Base-by-base conservation (phyloP, 345 rosid species). In the Clarkia xantiana region DNA sequence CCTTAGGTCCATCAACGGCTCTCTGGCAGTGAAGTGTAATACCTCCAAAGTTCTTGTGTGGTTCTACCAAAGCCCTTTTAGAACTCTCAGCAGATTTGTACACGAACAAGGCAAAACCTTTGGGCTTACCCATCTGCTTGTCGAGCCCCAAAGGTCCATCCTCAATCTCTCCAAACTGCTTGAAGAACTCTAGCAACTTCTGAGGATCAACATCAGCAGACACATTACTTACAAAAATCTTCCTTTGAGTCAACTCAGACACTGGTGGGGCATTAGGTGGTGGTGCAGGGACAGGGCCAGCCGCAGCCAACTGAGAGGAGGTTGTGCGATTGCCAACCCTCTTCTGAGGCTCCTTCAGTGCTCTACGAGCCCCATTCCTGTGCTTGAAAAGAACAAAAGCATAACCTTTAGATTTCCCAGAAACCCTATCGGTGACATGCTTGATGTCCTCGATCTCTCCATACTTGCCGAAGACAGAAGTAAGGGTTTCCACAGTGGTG, bases 321-420 rank as follows among this genome's bases (percentile, higher is more conserved):
- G 88, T 76, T 51, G 74, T 74, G 36, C 86, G 69, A 45, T 60
- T 81, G 17, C 85, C 83, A 8, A 84, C 76, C 71, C 76, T 81
- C 80, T 84, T 84, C 56, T 84, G 90, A 0, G 94, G 88, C 61
- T 81, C 67, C 60, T 72, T 72, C 1, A 84, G 60, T 3, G 96
- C 88, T 49, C 63, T 73, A 9, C 78, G 71, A 11, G 96, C 94
- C 14, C 78, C 86, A 12, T 65, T 65, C n/a, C 85, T 63, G 12
- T 73, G 69, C 69, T 77, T 81, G 58, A 59, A 84, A 19, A 81
- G 66, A 16, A 87, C 78, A 58, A 87, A 87, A 0, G 82, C 91
- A 23, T 87, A 87, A 0, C 96, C 94, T 60, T 87, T 87, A 3
- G 96, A 81, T 59, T 79, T 87, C 6, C 88, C 91, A 0, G 94